Base-by-base conservation (phyloP, 306 rosid species). In the Vicia villosa region DNA sequence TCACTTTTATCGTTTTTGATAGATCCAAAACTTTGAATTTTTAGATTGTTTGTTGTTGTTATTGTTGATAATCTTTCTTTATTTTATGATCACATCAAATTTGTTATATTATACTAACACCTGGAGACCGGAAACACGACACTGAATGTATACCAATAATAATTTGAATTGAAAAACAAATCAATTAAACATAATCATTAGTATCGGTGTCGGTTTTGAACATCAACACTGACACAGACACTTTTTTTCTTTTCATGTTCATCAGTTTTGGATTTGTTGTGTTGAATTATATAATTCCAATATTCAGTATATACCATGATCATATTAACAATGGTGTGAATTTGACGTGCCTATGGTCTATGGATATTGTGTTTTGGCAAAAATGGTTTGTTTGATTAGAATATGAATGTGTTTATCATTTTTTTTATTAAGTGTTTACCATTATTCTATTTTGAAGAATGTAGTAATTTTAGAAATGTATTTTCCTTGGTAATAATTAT, bases 111-210 rank as follows among this genome's bases (percentile, higher is more conserved):
- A 6, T 34, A 34, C 6, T 2, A 34, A 28, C 32, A 28, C n/a
- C n/a, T n/a, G n/a, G 28, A 24, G 2, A 24, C 6, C 32, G 32
- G 32, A 28, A 28, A 28, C 32, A 28, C 32, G 5, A 28, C 6
- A 28, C 6, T 28, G 28, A 26, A 5, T 28, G 3, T 5, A 1
- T 5, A 28, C 32, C 0, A 26, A 2, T 0, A 26, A 26, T 26
- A 3, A 3, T 26, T 2, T 26, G 30, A 26, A 26, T 2, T 0
- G 2, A 3, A 26, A 26, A 22, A 22, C 3, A n/a, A n/a, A n/a
- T n/a, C n/a, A n/a, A n/a, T n/a, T n/a, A n/a, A n/a, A n/a, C n/a
- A 3, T 26, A 4, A 2, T 0, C 3, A 2, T 26, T 0, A 4
- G 3, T 26, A 26, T 26, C 4, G 30, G 1, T 1, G 1, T 22